phyloP scores from a whole-genome alignment of 1,284 basidiomycete species.

The Irpex rosettiformis region DNA sequence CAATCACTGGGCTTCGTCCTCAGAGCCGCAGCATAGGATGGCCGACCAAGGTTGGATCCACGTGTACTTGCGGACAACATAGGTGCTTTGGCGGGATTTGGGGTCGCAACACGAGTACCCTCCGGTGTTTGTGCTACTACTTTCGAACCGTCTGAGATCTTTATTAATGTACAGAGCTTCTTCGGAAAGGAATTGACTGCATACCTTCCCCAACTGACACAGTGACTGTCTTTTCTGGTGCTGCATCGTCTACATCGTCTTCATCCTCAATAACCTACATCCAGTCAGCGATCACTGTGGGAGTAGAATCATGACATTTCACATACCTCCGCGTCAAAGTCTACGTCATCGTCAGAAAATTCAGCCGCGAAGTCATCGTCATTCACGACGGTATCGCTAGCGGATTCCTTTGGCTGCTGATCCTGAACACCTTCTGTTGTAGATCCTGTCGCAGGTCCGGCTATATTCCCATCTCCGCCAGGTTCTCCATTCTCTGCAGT shows the following conservation, averaged over 20 bases:
- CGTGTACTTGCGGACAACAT: slow-evolving; percentile 38
- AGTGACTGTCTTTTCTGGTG: slow-evolving; percentile 81
- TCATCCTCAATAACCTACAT: slow-evolving; percentile 72
- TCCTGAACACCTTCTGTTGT: slow-evolving; percentile 8
- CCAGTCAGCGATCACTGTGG: no score
- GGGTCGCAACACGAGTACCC: slow-evolving; percentile 91
- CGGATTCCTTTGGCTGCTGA: slow-evolving; percentile 28
- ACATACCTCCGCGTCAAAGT: slow-evolving; percentile 55
- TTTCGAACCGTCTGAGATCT: slow-evolving; percentile 72
- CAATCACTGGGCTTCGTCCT: slow-evolving; percentile 92
- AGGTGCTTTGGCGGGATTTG: slow-evolving; percentile 47
- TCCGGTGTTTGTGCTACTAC: slow-evolving; percentile 96
- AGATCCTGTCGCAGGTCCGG: slow-evolving; percentile 20
- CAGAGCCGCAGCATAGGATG: slow-evolving; percentile 85
- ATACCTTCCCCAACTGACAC: slow-evolving; percentile 79
- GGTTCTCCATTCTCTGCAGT: slow-evolving; percentile 21
- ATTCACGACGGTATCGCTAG: slow-evolving; percentile 52
- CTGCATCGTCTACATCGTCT: slow-evolving; percentile 64
- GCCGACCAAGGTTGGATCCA: slow-evolving; percentile 34
- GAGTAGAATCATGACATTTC: no score
- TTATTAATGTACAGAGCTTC: neutral
- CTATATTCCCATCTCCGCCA: slow-evolving; percentile 19
- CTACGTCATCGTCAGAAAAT: slow-evolving; percentile 78
- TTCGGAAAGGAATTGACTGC: slow-evolving; percentile 15
- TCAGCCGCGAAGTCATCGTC: slow-evolving; percentile 67